Conservation (phyloP, 495 filamentous ascomycete species). For the Hypoxylon subgilvum region DNA sequence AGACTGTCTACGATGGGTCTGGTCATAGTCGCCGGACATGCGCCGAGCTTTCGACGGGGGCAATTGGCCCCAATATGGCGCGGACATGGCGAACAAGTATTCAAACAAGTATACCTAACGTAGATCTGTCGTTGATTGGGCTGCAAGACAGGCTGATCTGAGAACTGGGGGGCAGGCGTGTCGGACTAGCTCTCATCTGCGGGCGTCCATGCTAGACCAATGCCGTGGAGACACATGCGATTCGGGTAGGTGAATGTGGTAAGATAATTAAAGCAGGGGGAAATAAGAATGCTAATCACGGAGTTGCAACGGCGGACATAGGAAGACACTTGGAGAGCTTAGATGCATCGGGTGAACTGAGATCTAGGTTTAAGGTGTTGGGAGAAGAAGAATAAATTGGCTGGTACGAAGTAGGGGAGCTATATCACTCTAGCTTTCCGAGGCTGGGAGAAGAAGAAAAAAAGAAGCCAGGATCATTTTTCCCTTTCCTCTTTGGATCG, state of each 20-base stretch:
- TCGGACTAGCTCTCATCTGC: constrained; percentile 41
- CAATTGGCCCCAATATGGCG: constrained; percentile 51
- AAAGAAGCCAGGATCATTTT: constrained; percentile 29
- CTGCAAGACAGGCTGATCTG: constrained; percentile 37
- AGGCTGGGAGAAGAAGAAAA: constrained; percentile 18
- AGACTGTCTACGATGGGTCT: constrained; percentile 48
- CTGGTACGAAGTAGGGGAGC: constrained; percentile 19
- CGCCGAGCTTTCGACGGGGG: constrained; percentile 51
- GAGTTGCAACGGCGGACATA: constrained; percentile 17
- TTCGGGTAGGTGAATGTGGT: constrained; percentile 33
- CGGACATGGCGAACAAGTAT: constrained; percentile 32
- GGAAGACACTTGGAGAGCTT: constrained; percentile 6
- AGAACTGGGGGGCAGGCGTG: constrained; percentile 27
- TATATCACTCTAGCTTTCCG: constrained; percentile 18
- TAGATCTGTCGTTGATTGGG: constrained; percentile 35
- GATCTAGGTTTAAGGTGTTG: constrained; percentile 7
- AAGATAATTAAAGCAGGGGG: constrained; percentile 36
- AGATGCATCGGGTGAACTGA: constrained; percentile 8
- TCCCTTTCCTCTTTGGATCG: constrained; percentile 21
- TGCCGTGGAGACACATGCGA: constrained; percentile 56
- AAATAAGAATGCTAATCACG: constrained; percentile 10
- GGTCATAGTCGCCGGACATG: constrained; percentile 48
- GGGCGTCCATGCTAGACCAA: constrained; percentile 50
- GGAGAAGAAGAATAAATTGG: constrained; percentile 20
- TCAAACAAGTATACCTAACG: no score